Conservation (phyloP, 495 filamentous ascomycete species). For the Annulohypoxylon bovei region DNA sequence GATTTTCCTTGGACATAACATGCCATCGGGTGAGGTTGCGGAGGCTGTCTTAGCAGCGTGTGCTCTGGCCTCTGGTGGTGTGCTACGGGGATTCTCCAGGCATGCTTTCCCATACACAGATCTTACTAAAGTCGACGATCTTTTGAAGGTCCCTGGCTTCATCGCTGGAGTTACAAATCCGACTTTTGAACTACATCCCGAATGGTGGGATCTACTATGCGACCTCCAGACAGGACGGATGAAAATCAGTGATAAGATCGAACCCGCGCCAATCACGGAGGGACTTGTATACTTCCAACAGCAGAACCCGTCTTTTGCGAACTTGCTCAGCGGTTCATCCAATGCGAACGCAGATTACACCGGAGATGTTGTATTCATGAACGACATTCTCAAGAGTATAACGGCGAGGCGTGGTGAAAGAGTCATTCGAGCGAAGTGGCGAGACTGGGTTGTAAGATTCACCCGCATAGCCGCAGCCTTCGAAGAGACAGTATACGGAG, state of each 20-base stretch:
- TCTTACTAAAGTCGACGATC: constrained; percentile 95
- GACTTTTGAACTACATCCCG: constrained; percentile 90
- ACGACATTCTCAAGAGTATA: constrained; percentile 82
- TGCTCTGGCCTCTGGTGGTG: constrained; percentile 90
- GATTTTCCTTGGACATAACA: constrained; percentile 94
- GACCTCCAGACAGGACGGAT: constrained; percentile 92
- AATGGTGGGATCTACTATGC: constrained; percentile 99
- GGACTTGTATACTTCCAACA: constrained; percentile 87
- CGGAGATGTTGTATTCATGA: constrained; percentile 91
- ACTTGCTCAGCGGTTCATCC: constrained; percentile 55
- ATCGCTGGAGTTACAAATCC: constrained; percentile 98
- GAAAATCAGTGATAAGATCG: constrained; percentile 88
- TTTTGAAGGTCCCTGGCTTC: constrained; percentile 94
- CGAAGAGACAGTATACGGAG: constrained; percentile 93
- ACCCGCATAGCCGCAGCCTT: constrained; percentile 91
- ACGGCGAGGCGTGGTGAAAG: constrained; percentile 86
- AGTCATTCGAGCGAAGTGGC: constrained; percentile 88
- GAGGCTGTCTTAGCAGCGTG: constrained; percentile 95
- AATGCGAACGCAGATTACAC: constrained; percentile 70
- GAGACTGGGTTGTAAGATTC: constrained; percentile 89
- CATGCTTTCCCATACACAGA: constrained; percentile 99
- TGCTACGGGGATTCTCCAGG: constrained; percentile 94
- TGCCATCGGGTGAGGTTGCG: constrained; percentile 91
- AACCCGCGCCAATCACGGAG: constrained; percentile 78
- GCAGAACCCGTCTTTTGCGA: constrained; percentile 69